Base-by-base conservation (phyloP, 2,329 filamentous ascomycete species). In the Scytalidium sp. region DNA sequence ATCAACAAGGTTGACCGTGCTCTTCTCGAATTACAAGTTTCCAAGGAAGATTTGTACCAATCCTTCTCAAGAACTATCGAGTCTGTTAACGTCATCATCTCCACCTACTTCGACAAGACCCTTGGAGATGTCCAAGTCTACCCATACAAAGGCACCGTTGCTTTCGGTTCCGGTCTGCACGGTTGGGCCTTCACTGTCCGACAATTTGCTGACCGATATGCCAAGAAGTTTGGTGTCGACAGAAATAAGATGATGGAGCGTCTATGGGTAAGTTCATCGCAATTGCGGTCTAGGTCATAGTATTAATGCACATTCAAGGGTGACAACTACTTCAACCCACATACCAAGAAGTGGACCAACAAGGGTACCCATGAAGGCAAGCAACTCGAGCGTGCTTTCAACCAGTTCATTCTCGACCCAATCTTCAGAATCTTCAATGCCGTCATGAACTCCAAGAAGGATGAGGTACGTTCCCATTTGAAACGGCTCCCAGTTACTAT, bases 1-100 rank as follows among this genome's bases (percentile, higher is more conserved):
- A 97, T 99, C 85, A 99, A 99, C 91, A 99, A 99, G 88, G 94
- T 99, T 76, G 94, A 99, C 74, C 93, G 94, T 80, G 92, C 94
- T 78, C 90, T 99, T 71, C 91, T 99, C 73, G 94, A 99, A 80
- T 86, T 99, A 60, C 94, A 99, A 82, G 87, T 97, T 70, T 87
- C 84, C 77, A 97, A 97, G 87, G 94, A 99, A 80, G 94, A 99
- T 72, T 81, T 99, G 64, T 99, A 96, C 87, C 93, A 97, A 83
- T 96, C 93, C 73, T 99, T 99, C 88, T 92, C 90, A 60, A 89
- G 93, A 87, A 96, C 94, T 74, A 92, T 99, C 69, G 94, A 99
- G 87, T 97, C 93, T 69, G 94, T 99, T 74, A 99, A 99, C 84
- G 94, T 99, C 80, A 90, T 97, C 75, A 97, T 99, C 78, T 89